Base-by-base conservation (phyloP, 768 basidiomycete species). In the Podaxis sp. region DNA sequence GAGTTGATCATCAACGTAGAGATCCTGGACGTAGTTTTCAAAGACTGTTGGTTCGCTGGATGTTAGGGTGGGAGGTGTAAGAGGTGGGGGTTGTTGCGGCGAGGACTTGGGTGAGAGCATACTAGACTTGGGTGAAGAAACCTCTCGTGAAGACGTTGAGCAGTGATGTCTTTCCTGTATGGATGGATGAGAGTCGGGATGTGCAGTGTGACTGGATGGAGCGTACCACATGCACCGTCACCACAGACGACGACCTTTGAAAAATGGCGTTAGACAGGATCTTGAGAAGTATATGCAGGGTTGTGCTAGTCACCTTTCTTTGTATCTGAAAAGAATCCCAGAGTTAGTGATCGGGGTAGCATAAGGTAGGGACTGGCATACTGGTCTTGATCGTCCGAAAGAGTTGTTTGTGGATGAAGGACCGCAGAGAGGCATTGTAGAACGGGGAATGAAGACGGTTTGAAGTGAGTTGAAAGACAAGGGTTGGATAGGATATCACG, bases 111-210 rank as follows among this genome's bases (percentile, higher is more conserved):
- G 13, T n/a, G 16, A 6, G 50, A 62, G 78, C 89, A 72, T 72
- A 93, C 91, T 96, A 95, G 69, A 93, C 86, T 81, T 92, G 89
- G 32, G 95, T 95, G 72, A 98, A 98, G 79, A 91, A 93, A 38
- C 95, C 95, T 61, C 88, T 78, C 54, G 90, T 91, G 73, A 90
- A 95, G 50, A 94, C 93, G 71, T 94, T 95, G 63, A 93, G 77
- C 42, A 93, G 77, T 27, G 90, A 91, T 0, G 90, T 93, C 78
- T 93, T 91, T 66, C 88, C 88, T 89, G 65, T 32, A 65, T 62
- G 64, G 50, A n/a, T 62, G 44, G 62, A 52, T 51, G 16, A 61
- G 48, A 47, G 70, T 68, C 66, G 60, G 59, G 56, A 64, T 62
- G 51, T 51, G 56, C 38, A 57, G 61, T 50, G 59, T 55, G 52